These are phyloP conservation scores for Talaromyces wortmannii DNA, from an alignment of 495 filamentous ascomycete species.

Conservation along the genomic window DNA sequence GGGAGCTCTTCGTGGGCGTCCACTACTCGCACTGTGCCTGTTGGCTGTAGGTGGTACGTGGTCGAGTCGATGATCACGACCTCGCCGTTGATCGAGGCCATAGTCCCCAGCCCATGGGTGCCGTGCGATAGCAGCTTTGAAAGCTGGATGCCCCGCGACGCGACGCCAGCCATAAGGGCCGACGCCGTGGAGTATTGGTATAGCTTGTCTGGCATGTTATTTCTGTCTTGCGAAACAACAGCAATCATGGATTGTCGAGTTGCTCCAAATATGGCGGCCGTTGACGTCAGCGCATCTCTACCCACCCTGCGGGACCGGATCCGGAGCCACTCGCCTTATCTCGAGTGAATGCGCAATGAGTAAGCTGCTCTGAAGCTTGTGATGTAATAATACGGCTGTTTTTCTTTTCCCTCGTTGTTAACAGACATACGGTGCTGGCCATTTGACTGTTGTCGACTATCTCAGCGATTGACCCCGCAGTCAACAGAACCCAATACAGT, in stretches of 20 bases:
- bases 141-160: slow-evolving; percentile 27
- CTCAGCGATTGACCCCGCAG: no score
- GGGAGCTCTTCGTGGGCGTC: slow-evolving; percentile 2
- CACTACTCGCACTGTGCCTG: not conserved
- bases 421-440: no score
- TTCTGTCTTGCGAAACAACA: not conserved
- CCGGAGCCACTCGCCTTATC: no score
- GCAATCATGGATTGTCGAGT: not conserved
- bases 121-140: slow-evolving; percentile 31
- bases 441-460: no score
- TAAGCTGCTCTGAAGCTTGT: no score
- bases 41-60: slow-evolving; percentile 27
- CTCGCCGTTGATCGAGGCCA: slow-evolving; percentile 40
- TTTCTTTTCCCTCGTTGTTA: no score
- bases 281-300: no score
- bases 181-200: slow-evolving; percentile 45
- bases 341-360: no score
- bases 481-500: no score
- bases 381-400: no score
- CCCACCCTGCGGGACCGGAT: no score
- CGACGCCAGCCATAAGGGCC: slow-evolving; percentile 46
- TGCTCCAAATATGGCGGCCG: no score
- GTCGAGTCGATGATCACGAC: slow-evolving; percentile 41
- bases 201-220: slow-evolving; percentile 24
- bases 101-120: slow-evolving; percentile 47